phyloP scores from a whole-genome alignment of 176 grass and related monocot species.

The Carex myosuroides region DNA sequence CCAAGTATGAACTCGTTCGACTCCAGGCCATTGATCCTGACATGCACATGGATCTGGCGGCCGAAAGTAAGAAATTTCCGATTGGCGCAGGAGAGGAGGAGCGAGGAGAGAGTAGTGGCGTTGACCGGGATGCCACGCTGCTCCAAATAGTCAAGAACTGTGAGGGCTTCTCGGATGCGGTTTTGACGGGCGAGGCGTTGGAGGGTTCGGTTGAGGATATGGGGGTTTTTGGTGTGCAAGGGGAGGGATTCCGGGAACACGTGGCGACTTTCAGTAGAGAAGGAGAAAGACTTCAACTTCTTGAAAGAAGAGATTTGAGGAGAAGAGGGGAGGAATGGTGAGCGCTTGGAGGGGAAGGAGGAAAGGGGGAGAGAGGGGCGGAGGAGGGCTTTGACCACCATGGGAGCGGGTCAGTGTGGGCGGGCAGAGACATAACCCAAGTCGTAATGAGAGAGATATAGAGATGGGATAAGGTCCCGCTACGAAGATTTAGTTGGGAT shows the following conservation, averaged over 20 bases:
- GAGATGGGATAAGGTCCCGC: background rate
- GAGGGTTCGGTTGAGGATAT: slow-evolving; percentile 45
- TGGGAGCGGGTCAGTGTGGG: background rate
- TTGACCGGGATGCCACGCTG: slow-evolving; percentile 59
- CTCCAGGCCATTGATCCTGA: slow-evolving; percentile 55
- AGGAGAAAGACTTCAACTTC: background rate
- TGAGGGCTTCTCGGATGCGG: slow-evolving; percentile 41
- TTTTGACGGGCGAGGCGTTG: slow-evolving; percentile 37
- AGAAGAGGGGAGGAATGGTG: background rate
- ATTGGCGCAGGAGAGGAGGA: slow-evolving; percentile 49
- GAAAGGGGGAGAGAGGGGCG: slow-evolving; percentile 19
- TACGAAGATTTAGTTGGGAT: too few relatives aligned
- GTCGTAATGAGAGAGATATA: background rate
- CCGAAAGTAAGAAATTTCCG: slow-evolving; percentile 36
- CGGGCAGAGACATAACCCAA: background rate
- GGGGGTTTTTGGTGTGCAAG: slow-evolving; percentile 66
- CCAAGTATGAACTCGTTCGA: slow-evolving; percentile 61
- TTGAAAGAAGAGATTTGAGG: background rate
- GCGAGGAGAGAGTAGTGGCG: slow-evolving; percentile 56
- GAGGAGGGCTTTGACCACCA: slow-evolving; percentile 23
- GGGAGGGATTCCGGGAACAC: slow-evolving; percentile 21
- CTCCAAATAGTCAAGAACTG: slow-evolving; percentile 78
- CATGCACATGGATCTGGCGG: slow-evolving; percentile 66
- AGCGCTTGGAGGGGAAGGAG: slow-evolving; percentile 11
- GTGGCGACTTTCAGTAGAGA: background rate